Base-by-base conservation (phyloP, 2,329 filamentous ascomycete species). In the Neocucurbitaria cava region DNA sequence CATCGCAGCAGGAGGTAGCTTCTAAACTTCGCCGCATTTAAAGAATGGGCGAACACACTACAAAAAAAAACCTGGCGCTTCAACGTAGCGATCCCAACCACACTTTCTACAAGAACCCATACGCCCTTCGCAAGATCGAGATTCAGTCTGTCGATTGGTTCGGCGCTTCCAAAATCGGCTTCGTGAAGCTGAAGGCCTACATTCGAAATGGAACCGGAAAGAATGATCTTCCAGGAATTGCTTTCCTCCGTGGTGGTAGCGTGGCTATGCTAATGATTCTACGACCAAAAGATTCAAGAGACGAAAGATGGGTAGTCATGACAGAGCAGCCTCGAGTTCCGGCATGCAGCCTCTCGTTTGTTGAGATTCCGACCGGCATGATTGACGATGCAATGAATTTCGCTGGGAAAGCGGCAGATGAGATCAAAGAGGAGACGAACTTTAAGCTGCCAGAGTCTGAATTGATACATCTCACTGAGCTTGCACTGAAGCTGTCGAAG, bases 301-400 rank as follows among this genome's bases (percentile, higher is more conserved):
- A 69, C n/a, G 78, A 80, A 55, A 82, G 82, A 62, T 71, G 78
- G 36, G 81, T 79, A 3, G 76, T 85, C 24, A 62, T 85, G 18
- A 83, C 83, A 0, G 70, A 83, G n/a, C 83, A 85, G 58, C 81
- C 83, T 20, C 78, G 83, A 18, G 79, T 85, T 3, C 78, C 82
- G 1, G 80, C 82, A 0, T 81, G 82, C 2, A 81, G 79, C 4
- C 72, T 84, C 3, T 64, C 76, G 1, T 82, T 85, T 54, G 57
- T 76, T 10, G 83, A 85, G 64, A 78, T 85, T 10, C 83, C 83
- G 0, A 82, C 83, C 0, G 83, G 83, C 10, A 84, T 85, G 82
- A 72, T 85, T 2, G 83, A 85, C 56, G 24, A 46, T 9, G 28
- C 33, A 1, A 81, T 83, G 56, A 81, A 82, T 5, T 24, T 51